Base-by-base conservation (phyloP, 352 stramenopile species). In the Pythium periplocum region DNA sequence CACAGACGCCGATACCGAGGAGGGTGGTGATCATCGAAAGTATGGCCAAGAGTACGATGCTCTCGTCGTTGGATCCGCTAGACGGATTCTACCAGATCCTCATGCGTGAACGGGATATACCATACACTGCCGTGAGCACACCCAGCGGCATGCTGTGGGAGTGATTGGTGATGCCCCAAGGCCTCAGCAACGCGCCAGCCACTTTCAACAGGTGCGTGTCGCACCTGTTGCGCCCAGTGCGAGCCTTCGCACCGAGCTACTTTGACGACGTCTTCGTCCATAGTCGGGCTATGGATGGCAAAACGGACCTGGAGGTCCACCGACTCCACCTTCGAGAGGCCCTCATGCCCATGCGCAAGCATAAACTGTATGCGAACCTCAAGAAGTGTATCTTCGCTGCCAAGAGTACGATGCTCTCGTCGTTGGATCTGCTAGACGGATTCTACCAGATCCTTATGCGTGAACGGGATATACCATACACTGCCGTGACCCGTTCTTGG, bases 181-280 rank as follows among this genome's bases (percentile, higher is more conserved):
- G 60, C 1, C 60, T 72, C 8, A 63, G 26, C 9, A 63, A 62
- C 17, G 55, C 55, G 6, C 59, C 59, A 44, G 53, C 49, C 3
- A 66, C 64, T 0, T 68, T 68, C 50, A 71, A 68, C 47, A 45
- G 55, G 40, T 38, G 50, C 26, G 57, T 68, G 3, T 48, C 55
- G 6, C 46, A 61, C 38, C 41, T 62, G 36, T 48, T 71, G n/a
- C 26, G 54, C 1, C 40, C 42, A 6, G 30, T 62, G 31, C 51
- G 48, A 35, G 55, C 34, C 0, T 61, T 60, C 42, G 45, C 57
- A 47, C 51, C 32, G 4, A 55, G 40, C 32, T 72, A 72, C 36
- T 68, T 69, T 33, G 60, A 72, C 49, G 64, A 72, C 44, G 39
- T 69, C 30, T 72, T 59, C 55, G 33, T 69, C 33, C 60, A 62